phyloP scores from a whole-genome alignment of 371 early-diverging fungal species.

The Apophysomyces variabilis region DNA sequence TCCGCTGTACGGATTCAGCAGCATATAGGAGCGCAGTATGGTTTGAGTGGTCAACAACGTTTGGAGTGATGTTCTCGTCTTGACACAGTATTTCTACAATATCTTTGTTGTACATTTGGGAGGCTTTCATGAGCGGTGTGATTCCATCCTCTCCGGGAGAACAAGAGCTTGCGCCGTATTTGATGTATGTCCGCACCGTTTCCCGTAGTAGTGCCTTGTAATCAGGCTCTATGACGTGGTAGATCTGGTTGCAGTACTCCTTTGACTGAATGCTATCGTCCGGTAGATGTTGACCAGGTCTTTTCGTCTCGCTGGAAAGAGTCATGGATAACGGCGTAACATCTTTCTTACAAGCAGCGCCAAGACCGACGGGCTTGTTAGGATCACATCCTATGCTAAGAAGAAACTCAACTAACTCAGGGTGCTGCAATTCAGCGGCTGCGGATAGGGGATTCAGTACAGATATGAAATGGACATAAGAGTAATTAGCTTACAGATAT shows the following conservation, averaged over 20 bases:
- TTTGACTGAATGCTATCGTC: constrained; percentile 12
- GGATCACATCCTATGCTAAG: constrained; percentile 34
- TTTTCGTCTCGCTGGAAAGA: constrained; percentile 26
- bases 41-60: constrained; percentile 20
- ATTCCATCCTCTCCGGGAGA: constrained; percentile 20
- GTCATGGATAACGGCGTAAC: constrained; percentile 24
- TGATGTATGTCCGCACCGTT: constrained; percentile 29
- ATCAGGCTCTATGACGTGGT: constrained; percentile 33
- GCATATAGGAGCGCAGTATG: constrained; percentile 40
- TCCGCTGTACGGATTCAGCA: constrained; percentile 17
- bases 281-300: constrained; percentile 20
- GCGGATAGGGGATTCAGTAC: background rate
- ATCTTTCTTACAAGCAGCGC: constrained; percentile 14
- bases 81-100: background rate
- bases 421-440: constrained; percentile 39
- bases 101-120: constrained; percentile 5
- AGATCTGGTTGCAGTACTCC: constrained; percentile 29
- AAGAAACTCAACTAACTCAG: constrained; percentile 34
- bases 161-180: constrained; percentile 46
- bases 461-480: background rate
- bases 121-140: constrained; percentile 32
- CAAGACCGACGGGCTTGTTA: constrained; percentile 25
- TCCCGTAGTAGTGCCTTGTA: constrained; percentile 20
- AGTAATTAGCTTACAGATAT: constrained; percentile 38
- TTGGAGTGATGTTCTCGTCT: constrained; percentile 19